Base-by-base conservation (phyloP, 2,329 filamentous ascomycete species). In the Herpomyces periplanetae region DNA sequence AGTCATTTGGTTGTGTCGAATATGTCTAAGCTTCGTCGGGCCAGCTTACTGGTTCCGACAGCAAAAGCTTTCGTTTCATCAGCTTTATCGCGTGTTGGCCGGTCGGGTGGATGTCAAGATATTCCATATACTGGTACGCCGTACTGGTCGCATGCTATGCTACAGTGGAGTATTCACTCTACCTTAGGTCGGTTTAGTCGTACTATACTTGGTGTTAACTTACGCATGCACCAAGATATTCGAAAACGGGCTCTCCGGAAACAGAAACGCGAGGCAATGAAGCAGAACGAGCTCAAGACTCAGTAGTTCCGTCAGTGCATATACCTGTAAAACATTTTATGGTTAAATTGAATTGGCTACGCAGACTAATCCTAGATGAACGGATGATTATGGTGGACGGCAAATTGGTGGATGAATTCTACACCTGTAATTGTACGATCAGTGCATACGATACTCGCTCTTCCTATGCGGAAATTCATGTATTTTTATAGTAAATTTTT, bases 1-100 rank as follows among this genome's bases (percentile, higher is more conserved):
- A 71, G 64, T 30, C 84, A 96, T 38, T 55, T 96, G 18, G 66
- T 96, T 31, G 85, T 71, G 3, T 75, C 68, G 1, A 69, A 75
- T 32, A 96, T 96, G 80, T 75, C 64, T 41, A 96, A 96, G 50
- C 57, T 96, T 30, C 62, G 68, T 31, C 62, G 60, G 22, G 45
- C 69, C 0, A 75, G 54, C 26, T 40, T 59, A 17, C 44, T 71
- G 22, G 63, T 91, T 17, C 80, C 80, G 5, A 69, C 50, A 23
- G 64, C 75, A 7, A 62, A 60, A 36, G 44, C 49, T 20, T 91
- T 91, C 36, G 80, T 96, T 22, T 54, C 51, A 30, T 46, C 65
- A 4, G 55, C 63, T 0, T 44, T 96, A 23, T 43, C 50, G 26
- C 87, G 80, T 47, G 51, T 96, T 30, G 75, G 75, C 5, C 42